Conservation (phyloP, 1,284 basidiomycete genomes). For the Schizophyllum amplum region DNA sequence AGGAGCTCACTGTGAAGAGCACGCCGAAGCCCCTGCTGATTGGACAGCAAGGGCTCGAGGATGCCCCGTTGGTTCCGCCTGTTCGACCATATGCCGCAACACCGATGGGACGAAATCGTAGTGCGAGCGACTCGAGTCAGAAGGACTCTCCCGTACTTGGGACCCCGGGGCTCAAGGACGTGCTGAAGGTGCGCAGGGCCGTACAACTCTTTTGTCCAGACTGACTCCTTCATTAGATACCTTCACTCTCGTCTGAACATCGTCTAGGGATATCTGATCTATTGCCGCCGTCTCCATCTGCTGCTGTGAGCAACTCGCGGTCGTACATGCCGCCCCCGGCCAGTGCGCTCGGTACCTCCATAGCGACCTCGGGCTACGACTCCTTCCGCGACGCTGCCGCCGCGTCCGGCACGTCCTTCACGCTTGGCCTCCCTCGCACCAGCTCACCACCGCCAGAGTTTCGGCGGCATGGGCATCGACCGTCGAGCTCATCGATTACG, state of each 20-base stretch:
- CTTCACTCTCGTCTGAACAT: conserved; percentile 59
- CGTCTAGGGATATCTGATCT: conserved; percentile 63
- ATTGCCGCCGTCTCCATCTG: conserved; percentile 70
- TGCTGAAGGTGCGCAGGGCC: conserved; percentile 47
- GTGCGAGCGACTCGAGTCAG: conserved; percentile 37
- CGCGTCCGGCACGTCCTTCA: conserved; percentile 24
- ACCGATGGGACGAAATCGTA: conserved; percentile 29
- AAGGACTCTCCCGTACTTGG: conserved; percentile 27
- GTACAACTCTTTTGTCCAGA: conserved; percentile 1
- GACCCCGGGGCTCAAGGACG: conserved; percentile 60
- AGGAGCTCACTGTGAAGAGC: conserved; percentile 18
- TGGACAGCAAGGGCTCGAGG: conserved; percentile 9
- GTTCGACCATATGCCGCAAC: conserved; percentile 33
- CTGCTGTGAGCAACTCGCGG: conserved; percentile 38
- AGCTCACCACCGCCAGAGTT: conserved; percentile 30
- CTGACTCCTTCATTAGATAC: conserved; percentile 35
- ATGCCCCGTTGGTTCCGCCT: conserved; percentile 28
- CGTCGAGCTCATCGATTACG: conserved; percentile 12
- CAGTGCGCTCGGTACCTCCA: conserved; percentile 27
- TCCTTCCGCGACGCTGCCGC: conserved; percentile 21
- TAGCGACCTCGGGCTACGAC: conserved; percentile 8
- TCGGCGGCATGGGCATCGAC: conserved; percentile 7
- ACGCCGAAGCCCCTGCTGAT: conserved; percentile 5
- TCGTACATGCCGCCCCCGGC: conserved; percentile 29
- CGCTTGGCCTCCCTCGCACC: conserved; percentile 32